These are phyloP conservation scores for Crucihimalaya himalaica DNA, from an alignment of 345 rosid species.

Conservation along the genomic window DNA sequence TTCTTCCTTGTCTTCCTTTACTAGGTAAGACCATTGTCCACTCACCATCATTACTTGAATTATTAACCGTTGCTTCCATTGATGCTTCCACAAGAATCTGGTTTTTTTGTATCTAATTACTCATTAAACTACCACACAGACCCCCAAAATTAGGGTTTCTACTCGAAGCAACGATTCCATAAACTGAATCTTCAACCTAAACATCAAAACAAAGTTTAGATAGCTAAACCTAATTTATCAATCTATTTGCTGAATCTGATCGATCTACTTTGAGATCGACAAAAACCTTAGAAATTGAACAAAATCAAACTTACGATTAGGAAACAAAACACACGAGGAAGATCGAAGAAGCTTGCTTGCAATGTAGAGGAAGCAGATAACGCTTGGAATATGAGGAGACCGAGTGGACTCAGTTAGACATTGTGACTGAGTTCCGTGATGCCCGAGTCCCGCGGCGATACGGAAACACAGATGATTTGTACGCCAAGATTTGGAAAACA, in stretches of 20 bases:
- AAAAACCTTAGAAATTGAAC: neutral
- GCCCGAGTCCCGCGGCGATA: slow-evolving; percentile 2
- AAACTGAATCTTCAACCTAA: neutral
- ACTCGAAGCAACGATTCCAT: slow-evolving; percentile 14
- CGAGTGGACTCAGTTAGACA: slow-evolving; percentile 27
- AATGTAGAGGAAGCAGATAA: neutral
- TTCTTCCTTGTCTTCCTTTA: slow-evolving; percentile 52
- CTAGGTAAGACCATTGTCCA: slow-evolving; percentile 80
- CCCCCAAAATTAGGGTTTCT: slow-evolving; percentile 9
- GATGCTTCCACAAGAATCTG: slow-evolving; percentile 7
- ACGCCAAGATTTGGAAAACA: neutral
- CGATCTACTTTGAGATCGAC: neutral
- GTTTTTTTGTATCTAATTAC: neutral
- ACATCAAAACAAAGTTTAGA: neutral
- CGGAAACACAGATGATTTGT: neutral
- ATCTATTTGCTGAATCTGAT: neutral
- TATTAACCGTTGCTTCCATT: slow-evolving; percentile 36
- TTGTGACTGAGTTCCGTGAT: neutral
- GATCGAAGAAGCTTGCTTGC: slow-evolving; percentile 22
- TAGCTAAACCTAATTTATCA: neutral
- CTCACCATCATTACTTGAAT: slow-evolving; percentile 46
- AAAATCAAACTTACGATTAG: neutral
- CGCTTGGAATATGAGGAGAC: neutral
- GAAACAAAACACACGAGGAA: neutral
- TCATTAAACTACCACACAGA: neutral